Evolutionary conservation across 2,329 filamentous ascomycete species (phyloP).

Genomic region (Diplodia scrobiculata): DNA sequence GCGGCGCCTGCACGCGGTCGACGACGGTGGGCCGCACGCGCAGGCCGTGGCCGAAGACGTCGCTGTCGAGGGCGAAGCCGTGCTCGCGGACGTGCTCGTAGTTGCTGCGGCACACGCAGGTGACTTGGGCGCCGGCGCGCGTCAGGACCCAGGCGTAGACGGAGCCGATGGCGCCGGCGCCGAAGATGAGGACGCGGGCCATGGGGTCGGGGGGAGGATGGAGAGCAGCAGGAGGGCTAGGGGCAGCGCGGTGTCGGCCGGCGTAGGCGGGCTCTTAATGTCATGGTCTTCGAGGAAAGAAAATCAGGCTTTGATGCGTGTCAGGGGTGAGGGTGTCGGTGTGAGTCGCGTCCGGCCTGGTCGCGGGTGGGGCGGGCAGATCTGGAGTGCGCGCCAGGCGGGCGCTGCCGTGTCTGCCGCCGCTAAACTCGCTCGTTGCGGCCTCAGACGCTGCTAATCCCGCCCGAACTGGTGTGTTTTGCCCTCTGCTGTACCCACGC

Average conservation of each 20-base stretch:
- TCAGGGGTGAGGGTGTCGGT: conserved; percentile 23
- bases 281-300: conserved; percentile 7
- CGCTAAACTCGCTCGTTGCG: conserved; percentile 10
- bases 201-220: conserved; percentile 4
- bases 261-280: conserved; percentile 14
- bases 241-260: not conserved
- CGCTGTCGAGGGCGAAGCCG: conserved; percentile 44
- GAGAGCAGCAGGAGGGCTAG: not conserved
- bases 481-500: not conserved
- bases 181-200: conserved; percentile 44
- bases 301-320: conserved; percentile 21
- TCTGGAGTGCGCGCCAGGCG: conserved; percentile 21
- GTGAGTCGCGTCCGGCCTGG: conserved; percentile 6
- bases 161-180: conserved; percentile 48
- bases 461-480: not conserved
- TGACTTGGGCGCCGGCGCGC: conserved; percentile 44
- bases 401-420: conserved; percentile 22
- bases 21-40: conserved; percentile 44
- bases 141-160: conserved; percentile 49
- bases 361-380: conserved; percentile 12
- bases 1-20: conserved; percentile 35
- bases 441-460: not conserved
- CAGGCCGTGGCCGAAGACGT: conserved; percentile 39
- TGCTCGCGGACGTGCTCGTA: conserved; percentile 47
- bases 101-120: conserved; percentile 51